Evolutionary conservation across 2,329 filamentous ascomycete genomes (phyloP), one percentile per base, ranked within the genome.

Genomic region (Cercospora sp.): DNA sequence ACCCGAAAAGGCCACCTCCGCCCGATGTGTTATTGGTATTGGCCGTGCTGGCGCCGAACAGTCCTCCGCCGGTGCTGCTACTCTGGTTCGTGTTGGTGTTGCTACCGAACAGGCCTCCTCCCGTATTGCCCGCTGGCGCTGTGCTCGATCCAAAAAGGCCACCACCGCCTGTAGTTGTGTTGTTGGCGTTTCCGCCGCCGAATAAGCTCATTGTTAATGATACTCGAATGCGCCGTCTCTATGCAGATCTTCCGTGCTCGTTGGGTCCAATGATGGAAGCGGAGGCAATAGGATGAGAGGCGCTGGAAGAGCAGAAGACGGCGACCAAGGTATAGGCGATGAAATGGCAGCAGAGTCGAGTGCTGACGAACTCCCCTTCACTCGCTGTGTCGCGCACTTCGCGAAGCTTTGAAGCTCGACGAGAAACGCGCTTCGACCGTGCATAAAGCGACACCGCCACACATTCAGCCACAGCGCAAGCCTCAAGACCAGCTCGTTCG

Each of bases 41-140:
- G 34, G 37, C 34, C 10, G 71, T 70, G 32, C 66, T 66, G 5
- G 68, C 70, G 18, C 77, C 76, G 61, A 81, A 81, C 28, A 81
- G 68, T 34, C 79, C 77, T 66, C 74, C 72, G 10, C 65, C 59
- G 16, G 58, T 55, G 16, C 26, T 63, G 21, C 43, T 62, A 21
- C 63, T 68, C 30, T 71, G 68, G 26, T 30, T 65, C 13, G 57
- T 60, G 55, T 62, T 68, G 37, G 62, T 60, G 45, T 62, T 68
- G 45, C 51, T 51, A 37, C 65, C 69, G 37, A 70, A 69, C 26
- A 72, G 62, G n/a, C 70, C 66, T 12, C 66, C 66, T n/a, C 66
- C 63, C 24, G 66, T 65, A 43, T 53, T 67, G 43, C 57, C 60
- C 32, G 51, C 43, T 43, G n/a, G 61, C 55, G 40, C 55, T 57